phyloP scores from a whole-genome alignment of 2,329 filamentous ascomycete species.

The Fusarium sp. region DNA sequence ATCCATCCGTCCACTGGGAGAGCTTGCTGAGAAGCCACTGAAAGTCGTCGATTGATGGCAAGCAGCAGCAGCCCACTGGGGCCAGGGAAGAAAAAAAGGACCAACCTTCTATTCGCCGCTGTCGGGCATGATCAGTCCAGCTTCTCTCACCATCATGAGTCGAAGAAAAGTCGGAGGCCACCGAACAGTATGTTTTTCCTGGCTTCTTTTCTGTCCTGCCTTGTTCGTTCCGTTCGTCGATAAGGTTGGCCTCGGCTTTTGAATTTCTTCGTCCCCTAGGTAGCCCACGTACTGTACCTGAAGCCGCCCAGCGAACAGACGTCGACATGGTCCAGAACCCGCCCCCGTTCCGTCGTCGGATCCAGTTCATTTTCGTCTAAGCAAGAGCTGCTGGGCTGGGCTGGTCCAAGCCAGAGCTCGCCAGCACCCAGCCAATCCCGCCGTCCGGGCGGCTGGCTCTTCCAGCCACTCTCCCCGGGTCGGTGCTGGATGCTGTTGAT shows the following conservation, averaged over 20 bases:
- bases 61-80: constrained; percentile 6
- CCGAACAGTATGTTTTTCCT: constrained; percentile 1
- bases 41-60: constrained; percentile 6
- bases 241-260: constrained; percentile 2
- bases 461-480: constrained; percentile 14
- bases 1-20: not conserved
- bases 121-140: constrained; percentile 17
- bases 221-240: not conserved
- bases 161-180: constrained; percentile 23
- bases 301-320: not conserved
- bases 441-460: constrained; percentile 23
- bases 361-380: constrained; percentile 20
- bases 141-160: constrained; percentile 20
- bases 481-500: not conserved
- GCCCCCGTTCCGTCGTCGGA: constrained; percentile 10
- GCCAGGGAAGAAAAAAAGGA: constrained; percentile 3
- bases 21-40: constrained; percentile 13
- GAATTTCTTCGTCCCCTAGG: not conserved
- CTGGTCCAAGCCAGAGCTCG: not conserved
- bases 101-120: constrained; percentile 3
- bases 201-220: not conserved
- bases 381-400: not conserved
- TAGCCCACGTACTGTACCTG: not conserved
- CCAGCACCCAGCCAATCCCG: constrained; percentile 16
- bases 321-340: constrained; percentile 7